A percentile compares a stretch with the other conserved stretches of the same genome.
Evolutionary conservation across 164 flowering plant species (phyloP).

Genomic region (Magnolia changhungtana): DNA sequence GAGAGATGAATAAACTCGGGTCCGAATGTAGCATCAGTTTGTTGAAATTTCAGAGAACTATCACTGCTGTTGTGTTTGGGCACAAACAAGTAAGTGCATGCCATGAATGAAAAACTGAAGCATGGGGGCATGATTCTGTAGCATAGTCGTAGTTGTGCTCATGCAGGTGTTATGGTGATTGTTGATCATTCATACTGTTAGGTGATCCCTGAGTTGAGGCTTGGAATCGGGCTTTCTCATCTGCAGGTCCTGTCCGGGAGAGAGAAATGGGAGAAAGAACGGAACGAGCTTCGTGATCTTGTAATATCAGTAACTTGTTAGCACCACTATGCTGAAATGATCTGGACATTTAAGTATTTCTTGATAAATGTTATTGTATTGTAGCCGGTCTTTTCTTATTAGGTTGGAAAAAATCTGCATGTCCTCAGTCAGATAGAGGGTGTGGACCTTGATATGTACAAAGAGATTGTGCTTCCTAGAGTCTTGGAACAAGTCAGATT

Average conservation of each 20-base stretch:
- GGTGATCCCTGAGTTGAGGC: constrained; percentile 92
- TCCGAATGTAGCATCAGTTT: no score
- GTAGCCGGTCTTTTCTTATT: constrained; percentile 17
- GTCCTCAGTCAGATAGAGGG: constrained; percentile 98
- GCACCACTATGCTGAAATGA: constrained; percentile 9
- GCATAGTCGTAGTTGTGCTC: neutral
- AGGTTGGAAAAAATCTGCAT: constrained; percentile 98
- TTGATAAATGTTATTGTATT: constrained; percentile 10
- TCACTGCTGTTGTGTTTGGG: no score
- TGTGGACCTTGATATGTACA: constrained; percentile 92
- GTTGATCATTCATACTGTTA: constrained; percentile 74
- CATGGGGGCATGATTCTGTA: constrained; percentile 64
- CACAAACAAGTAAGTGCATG: constrained; percentile 24
- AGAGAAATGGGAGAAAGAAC: constrained; percentile 96
- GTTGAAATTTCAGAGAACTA: no score
- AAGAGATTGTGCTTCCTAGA: constrained; percentile 89
- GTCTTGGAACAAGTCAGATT: constrained; percentile 80
- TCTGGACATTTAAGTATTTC: constrained; percentile 4
- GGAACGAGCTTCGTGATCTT: constrained; percentile 98
- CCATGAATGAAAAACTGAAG: constrained; percentile 45
- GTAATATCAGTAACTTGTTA: constrained; percentile 48
- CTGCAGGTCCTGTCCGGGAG: constrained; percentile 94
- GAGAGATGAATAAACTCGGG: no score
- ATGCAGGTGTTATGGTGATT: constrained; percentile 78
- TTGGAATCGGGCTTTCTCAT: constrained; percentile 85